Evolutionary conservation across 139 green algal genomes (phyloP).

Genomic region (Closterium sp.): DNA sequence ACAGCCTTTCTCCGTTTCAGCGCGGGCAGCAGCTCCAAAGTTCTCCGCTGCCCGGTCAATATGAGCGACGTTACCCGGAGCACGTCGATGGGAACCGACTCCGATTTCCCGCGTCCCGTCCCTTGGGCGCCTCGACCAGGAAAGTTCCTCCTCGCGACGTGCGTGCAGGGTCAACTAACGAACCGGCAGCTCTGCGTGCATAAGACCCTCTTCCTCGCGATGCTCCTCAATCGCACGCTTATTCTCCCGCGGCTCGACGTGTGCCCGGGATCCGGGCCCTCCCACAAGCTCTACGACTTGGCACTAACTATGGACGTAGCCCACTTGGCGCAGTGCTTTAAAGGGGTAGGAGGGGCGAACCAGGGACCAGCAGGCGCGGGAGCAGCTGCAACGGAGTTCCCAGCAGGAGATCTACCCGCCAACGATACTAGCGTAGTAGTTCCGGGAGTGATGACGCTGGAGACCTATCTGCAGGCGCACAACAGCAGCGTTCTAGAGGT

Average conservation of each 20-base stretch:
- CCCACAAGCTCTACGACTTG: not conserved
- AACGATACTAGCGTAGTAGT: not conserved
- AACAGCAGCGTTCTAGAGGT: not conserved
- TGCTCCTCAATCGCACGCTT: not conserved
- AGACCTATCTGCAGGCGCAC: not conserved
- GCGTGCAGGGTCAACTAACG: not conserved
- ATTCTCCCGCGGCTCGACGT: not conserved
- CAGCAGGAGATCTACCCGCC: not conserved
- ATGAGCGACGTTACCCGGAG: not conserved
- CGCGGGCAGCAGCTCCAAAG: not conserved
- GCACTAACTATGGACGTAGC: not conserved
- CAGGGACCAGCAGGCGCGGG: not conserved
- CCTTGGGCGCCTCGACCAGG: not conserved
- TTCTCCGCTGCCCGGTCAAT: not conserved
- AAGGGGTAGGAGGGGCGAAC: not conserved
- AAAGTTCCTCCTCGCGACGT: not conserved
- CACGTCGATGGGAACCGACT: not conserved
- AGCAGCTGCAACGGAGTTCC: not conserved
- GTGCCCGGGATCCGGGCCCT: not conserved
- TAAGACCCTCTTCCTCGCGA: not conserved
- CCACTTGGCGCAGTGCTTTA: not conserved
- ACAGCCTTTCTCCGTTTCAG: not conserved
- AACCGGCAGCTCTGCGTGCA: not conserved
- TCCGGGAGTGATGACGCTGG: not conserved
- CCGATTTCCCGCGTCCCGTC: not conserved